These are phyloP conservation scores for Hypseocharis bilobata DNA, from an alignment of 441 rosid species.

Conservation along the genomic window DNA sequence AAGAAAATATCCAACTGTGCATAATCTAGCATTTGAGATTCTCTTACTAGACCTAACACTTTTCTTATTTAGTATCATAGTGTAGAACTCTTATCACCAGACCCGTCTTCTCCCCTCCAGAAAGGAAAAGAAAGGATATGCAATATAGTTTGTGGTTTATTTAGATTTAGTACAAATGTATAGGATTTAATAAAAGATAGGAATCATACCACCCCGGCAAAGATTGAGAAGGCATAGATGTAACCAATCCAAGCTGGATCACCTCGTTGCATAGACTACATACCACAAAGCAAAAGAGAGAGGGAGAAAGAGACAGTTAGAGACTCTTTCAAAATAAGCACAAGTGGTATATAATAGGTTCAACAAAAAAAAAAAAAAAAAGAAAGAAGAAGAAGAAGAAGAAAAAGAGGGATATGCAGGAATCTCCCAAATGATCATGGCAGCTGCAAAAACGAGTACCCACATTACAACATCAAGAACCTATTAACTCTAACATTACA, in stretches of 20 bases:
- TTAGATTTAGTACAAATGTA: neutral
- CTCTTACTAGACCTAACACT: neutral
- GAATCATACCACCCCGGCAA: constrained; percentile 84
- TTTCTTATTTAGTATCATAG: no score
- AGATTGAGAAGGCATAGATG: constrained; percentile 76
- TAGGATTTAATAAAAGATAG: constrained; percentile 1
- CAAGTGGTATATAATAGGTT: neutral
- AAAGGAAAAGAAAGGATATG: constrained; percentile 2
- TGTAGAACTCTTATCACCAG: no score
- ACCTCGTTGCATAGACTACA: constrained; percentile 96
- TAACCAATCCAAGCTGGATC: constrained; percentile 95
- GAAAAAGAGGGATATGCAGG: neutral
- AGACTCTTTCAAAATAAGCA: neutral
- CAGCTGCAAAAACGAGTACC: neutral
- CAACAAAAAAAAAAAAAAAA: no score
- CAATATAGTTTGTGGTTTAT: neutral
- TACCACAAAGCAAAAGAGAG: constrained; percentile 18
- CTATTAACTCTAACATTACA: neutral
- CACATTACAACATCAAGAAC: neutral
- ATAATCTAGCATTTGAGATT: neutral
- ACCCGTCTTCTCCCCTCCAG: neutral
- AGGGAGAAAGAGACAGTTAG: constrained; percentile 2
- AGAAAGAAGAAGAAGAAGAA: no score
- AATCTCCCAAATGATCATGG: neutral
- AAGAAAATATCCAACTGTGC: neutral